A percentile compares a stretch with the other conserved stretches of the same genome.
Conservation (phyloP, 768 basidiomycete genomes). For the Tylopilus felleus region DNA sequence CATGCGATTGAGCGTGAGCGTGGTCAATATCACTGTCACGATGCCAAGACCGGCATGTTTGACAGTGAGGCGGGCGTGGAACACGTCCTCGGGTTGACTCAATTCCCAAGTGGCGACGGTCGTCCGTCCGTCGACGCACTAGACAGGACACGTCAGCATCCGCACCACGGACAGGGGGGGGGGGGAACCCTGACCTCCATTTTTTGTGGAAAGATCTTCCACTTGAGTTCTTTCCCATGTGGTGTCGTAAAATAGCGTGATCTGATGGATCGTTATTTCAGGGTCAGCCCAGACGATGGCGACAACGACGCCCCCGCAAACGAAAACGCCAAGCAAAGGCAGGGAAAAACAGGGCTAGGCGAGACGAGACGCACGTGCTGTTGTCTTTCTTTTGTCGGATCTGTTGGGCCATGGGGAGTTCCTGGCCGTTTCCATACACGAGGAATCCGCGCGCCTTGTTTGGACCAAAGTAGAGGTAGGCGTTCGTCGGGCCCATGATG, state of each 20-base stretch:
- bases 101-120: slow-evolving; percentile 68
- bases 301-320: background rate
- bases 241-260: slow-evolving; percentile 74
- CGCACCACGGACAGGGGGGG: background rate
- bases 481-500: slow-evolving; percentile 78
- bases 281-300: background rate
- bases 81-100: slow-evolving; percentile 52
- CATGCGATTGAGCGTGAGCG: slow-evolving; percentile 72
- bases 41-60: slow-evolving; percentile 54
- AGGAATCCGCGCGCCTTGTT: slow-evolving; percentile 56
- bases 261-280: slow-evolving; percentile 33
- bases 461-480: slow-evolving; percentile 76
- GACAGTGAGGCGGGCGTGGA: slow-evolving; percentile 59
- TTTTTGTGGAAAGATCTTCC: slow-evolving; percentile 58
- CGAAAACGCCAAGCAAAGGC: background rate
- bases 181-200: slow-evolving; percentile 56
- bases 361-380: slow-evolving; percentile 53
- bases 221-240: slow-evolving; percentile 70
- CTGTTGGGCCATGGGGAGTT: slow-evolving; percentile 54
- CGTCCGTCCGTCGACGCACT: slow-evolving; percentile 66
- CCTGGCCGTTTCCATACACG: slow-evolving; percentile 63
- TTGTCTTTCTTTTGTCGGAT: slow-evolving; percentile 55
- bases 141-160: slow-evolving; percentile 2
- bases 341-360: background rate
- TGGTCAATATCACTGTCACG: slow-evolving; percentile 76